A percentile compares a stretch with the other conserved stretches of the same genome.
Conservation (phyloP, 441 rosid genomes). For the Melastoma candidum region DNA sequence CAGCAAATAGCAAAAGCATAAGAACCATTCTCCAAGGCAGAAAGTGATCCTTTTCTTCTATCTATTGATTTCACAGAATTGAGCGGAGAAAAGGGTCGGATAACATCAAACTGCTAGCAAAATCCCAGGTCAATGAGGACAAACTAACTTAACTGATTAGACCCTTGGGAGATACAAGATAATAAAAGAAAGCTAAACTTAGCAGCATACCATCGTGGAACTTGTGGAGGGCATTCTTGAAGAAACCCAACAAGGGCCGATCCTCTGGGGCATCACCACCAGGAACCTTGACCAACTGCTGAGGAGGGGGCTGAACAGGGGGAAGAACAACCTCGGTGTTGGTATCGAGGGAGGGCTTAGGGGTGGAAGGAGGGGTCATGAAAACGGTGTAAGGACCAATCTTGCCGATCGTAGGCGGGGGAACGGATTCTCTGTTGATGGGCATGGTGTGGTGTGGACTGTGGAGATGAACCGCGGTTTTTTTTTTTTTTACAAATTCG, state of each 20-base stretch:
- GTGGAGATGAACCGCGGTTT: conserved; percentile 1
- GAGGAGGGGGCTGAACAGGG: conserved; percentile 68
- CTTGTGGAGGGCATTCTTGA: conserved; percentile 56
- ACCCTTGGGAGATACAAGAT: too few species aligned
- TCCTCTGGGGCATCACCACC: conserved; percentile 19
- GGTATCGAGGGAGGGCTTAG: conserved; percentile 38
- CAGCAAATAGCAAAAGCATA: neutral
- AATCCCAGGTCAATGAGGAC: too few species aligned
- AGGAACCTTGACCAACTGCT: conserved; percentile 37
- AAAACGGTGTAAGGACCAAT: conserved; percentile 98
- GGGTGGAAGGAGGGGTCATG: conserved; percentile 88
- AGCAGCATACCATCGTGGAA: conserved; percentile 58
- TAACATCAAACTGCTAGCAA: too few species aligned
- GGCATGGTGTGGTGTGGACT: conserved; percentile 34
- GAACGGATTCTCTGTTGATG: conserved; percentile 53
- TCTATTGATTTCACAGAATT: too few species aligned
- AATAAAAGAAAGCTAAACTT: neutral
- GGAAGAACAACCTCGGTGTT: conserved; percentile 41
- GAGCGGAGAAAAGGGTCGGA: too few species aligned
- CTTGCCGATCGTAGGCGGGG: conserved; percentile 92
- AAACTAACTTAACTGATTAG: too few species aligned
- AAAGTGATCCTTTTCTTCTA: too few species aligned
- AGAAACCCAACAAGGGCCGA: conserved; percentile 53
- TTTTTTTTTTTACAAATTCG: too few species aligned
- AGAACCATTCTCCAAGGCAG: too few species aligned